phyloP scores from a whole-genome alignment of 2,329 filamentous ascomycete genomes.

The Aspergillus fischeri region DNA sequence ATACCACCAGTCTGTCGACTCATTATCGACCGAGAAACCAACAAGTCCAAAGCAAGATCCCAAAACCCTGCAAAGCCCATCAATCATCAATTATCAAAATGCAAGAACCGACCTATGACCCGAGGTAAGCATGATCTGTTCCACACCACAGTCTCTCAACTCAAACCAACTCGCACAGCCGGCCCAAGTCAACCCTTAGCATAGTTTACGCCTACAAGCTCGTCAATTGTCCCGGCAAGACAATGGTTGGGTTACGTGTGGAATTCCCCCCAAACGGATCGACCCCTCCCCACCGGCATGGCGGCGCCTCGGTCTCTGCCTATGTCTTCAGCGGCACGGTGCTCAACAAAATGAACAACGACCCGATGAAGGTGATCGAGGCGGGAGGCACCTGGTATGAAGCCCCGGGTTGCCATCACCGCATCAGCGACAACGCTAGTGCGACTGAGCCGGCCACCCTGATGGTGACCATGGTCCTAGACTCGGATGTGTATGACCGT shows the following conservation, averaged over 20 bases:
- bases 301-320: constrained; percentile 40
- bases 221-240: constrained; percentile 39
- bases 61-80: no score
- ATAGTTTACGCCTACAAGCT: constrained; percentile 34
- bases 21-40: no score
- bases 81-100: constrained; percentile 1
- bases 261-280: constrained; percentile 35
- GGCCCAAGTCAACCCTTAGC: constrained; percentile 26
- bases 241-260: constrained; percentile 38
- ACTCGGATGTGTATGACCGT: no score
- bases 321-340: constrained; percentile 38
- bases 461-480: no score
- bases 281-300: constrained; percentile 47
- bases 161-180: constrained; percentile 9
- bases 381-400: constrained; percentile 43
- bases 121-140: constrained; percentile 6
- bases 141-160: not conserved
- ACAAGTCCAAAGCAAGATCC: no score
- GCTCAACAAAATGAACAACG: constrained; percentile 49
- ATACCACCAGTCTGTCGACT: no score
- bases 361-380: constrained; percentile 36
- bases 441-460: constrained; percentile 30
- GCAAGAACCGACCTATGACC: constrained; percentile 21
- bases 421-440: constrained; percentile 44
- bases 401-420: constrained; percentile 48